Percentiles rank a stretch among this genome's conserved stretches.
Evolutionary conservation across 1,139 yeast species (phyloP).

Genomic region (Hyphopichia burtonii): DNA sequence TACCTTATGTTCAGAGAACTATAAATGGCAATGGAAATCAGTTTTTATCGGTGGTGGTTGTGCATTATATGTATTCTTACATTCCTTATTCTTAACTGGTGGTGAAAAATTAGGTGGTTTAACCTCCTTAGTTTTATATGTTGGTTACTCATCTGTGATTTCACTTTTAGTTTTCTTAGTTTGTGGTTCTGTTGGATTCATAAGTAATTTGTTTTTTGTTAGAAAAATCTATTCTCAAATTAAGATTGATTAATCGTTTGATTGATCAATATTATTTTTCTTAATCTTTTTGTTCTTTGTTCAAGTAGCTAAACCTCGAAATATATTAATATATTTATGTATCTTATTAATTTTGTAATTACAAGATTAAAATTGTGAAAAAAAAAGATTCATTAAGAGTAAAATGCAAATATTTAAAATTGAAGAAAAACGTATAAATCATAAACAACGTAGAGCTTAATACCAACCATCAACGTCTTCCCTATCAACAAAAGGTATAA

Average conservation of each 20-base stretch:
- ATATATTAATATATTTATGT: background rate
- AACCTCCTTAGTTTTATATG: conserved; percentile 72
- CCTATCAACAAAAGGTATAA: conserved; percentile 30
- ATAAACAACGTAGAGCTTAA: conserved; percentile 8
- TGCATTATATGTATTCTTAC: conserved; percentile 78
- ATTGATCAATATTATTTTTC: background rate
- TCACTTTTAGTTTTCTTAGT: conserved; percentile 72
- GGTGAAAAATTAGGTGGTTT: conserved; percentile 69
- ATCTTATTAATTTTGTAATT: too few relatives aligned
- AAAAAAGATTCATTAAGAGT: too few relatives aligned
- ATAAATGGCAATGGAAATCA: conserved; percentile 97
- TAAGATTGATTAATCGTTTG: conserved; percentile 60
- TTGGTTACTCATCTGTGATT: conserved; percentile 81
- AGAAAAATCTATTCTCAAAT: conserved; percentile 79
- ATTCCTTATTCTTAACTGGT: conserved; percentile 72
- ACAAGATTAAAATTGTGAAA: too few relatives aligned
- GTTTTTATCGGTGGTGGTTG: conserved; percentile 89
- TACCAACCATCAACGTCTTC: conserved; percentile 43
- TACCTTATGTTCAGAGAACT: conserved; percentile 85
- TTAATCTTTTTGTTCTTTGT: background rate
- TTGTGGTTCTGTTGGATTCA: conserved; percentile 87
- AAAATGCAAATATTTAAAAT: conserved; percentile 16
- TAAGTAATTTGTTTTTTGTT: conserved; percentile 72
- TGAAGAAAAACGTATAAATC: conserved; percentile 4
- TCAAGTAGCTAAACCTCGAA: too few relatives aligned